Conservation (phyloP, 139 green algal species). For the Auxenochlorella protothecoides region DNA sequence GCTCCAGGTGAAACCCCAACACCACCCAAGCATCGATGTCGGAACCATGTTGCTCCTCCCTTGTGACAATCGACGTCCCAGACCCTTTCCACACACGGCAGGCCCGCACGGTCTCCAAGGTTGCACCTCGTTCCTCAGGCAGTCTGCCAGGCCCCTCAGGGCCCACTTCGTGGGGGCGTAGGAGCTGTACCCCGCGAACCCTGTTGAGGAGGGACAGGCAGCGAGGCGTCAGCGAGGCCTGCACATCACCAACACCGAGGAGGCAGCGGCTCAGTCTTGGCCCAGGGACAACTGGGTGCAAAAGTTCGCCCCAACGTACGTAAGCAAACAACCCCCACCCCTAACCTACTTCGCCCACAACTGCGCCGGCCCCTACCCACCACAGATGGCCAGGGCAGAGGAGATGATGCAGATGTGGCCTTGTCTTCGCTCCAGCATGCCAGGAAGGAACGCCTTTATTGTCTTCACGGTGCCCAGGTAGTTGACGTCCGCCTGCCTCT, state of each 20-base stretch:
- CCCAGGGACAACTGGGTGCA: too few species aligned
- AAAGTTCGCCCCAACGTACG: too few species aligned
- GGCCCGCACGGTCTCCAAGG: background rate
- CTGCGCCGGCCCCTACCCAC: background rate
- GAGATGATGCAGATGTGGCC: constrained; percentile 57
- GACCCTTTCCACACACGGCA: background rate
- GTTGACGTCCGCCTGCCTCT: constrained; percentile 58
- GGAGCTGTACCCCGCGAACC: constrained; percentile 50
- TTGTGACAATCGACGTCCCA: background rate
- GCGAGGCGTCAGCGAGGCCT: background rate
- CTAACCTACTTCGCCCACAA: background rate
- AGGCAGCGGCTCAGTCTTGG: too few species aligned
- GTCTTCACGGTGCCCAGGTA: constrained; percentile 61
- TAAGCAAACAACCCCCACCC: too few species aligned
- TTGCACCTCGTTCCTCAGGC: constrained; percentile 66
- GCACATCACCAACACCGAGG: background rate
- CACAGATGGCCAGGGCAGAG: constrained; percentile 39
- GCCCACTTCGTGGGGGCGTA: constrained; percentile 78
- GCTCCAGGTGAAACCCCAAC: background rate
- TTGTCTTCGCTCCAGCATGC: constrained; percentile 51
- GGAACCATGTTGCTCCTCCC: too few species aligned
- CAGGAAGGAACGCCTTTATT: constrained; percentile 41
- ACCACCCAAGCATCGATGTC: background rate
- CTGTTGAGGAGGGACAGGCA: constrained; percentile 9
- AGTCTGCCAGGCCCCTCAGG: constrained; percentile 68